Percentiles rank a stretch among this genome's conserved stretches.
Conservation (phyloP, 2,329 filamentous ascomycete species). For the Colletotrichum spaethianum region DNA sequence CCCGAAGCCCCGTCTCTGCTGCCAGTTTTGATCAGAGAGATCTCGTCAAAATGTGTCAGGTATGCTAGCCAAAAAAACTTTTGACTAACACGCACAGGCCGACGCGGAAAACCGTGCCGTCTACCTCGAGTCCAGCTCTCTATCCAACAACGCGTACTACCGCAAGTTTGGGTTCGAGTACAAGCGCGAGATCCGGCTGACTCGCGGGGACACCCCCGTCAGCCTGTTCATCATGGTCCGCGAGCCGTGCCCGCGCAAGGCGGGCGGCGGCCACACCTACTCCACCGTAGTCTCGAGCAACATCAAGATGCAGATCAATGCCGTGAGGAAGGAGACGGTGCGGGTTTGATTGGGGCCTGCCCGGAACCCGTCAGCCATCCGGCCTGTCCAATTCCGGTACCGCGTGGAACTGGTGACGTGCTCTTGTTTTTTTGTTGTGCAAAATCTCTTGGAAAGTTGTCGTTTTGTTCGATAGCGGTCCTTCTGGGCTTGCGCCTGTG, state of each 20-base stretch:
- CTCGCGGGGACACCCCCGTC: constrained; percentile 71
- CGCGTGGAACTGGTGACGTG: constrained; percentile 14
- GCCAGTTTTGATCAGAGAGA: not conserved
- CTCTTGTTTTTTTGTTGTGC: not conserved
- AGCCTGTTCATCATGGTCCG: constrained; percentile 86
- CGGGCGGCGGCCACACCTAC: constrained; percentile 44
- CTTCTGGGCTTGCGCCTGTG: constrained; percentile 16
- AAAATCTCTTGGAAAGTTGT: not conserved
- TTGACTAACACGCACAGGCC: constrained; percentile 60
- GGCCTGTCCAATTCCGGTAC: too few relatives aligned
- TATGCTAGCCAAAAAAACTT: not conserved
- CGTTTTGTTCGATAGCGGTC: constrained; percentile 5
- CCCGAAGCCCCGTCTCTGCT: not conserved
- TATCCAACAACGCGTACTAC: constrained; percentile 79
- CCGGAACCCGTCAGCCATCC: constrained; percentile 25
- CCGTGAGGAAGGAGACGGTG: constrained; percentile 45
- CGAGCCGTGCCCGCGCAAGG: constrained; percentile 67
- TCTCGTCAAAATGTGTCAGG: not conserved
- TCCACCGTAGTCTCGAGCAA: constrained; percentile 51
- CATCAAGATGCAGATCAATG: constrained; percentile 50
- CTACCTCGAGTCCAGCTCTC: constrained; percentile 85
- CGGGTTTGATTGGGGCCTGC: constrained; percentile 10
- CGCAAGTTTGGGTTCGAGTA: constrained; percentile 80
- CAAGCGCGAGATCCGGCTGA: constrained; percentile 74
- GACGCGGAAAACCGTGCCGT: constrained; percentile 77